Conservation (phyloP, 805 yeast species). For the Yamadazyma phyllophila region DNA sequence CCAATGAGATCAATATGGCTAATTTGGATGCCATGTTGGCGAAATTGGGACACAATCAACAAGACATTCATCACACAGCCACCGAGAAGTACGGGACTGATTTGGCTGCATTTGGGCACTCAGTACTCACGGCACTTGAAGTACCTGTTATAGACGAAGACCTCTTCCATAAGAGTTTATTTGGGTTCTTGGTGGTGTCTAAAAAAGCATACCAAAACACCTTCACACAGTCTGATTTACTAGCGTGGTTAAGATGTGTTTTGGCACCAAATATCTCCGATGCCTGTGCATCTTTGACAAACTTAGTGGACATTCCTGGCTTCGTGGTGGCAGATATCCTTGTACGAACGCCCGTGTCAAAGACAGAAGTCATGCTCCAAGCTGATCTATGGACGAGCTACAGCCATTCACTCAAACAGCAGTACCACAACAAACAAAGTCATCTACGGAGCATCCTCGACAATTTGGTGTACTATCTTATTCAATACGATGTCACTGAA, state of each 20-base stretch:
- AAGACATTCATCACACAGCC: neutral
- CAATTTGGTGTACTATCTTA: constrained; percentile 27
- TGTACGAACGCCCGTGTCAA: constrained; percentile 33
- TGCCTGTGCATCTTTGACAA: constrained; percentile 32
- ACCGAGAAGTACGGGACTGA: neutral
- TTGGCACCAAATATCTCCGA: constrained; percentile 26
- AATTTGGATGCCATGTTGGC: neutral
- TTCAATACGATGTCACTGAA: constrained; percentile 22
- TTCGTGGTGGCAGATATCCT: constrained; percentile 39
- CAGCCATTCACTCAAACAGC: constrained; percentile 20
- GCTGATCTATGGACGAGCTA: constrained; percentile 35
- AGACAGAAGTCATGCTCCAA: constrained; percentile 32
- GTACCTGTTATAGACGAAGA: neutral
- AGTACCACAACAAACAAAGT: constrained; percentile 19
- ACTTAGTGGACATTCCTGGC: constrained; percentile 32
- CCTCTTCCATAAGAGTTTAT: neutral
- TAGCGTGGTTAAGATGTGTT: constrained; percentile 33
- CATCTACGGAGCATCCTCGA: constrained; percentile 21
- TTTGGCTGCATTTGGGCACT: neutral
- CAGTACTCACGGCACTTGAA: neutral
- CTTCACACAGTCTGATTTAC: constrained; percentile 12
- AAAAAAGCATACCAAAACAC: neutral
- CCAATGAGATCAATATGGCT: neutral
- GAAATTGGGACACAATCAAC: neutral
- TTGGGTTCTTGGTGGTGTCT: neutral